A percentile compares a stretch with the other conserved stretches of the same genome.
These are phyloP conservation scores for Gossypium bickii DNA, from an alignment of 345 rosid species.

Conservation along the genomic window DNA sequence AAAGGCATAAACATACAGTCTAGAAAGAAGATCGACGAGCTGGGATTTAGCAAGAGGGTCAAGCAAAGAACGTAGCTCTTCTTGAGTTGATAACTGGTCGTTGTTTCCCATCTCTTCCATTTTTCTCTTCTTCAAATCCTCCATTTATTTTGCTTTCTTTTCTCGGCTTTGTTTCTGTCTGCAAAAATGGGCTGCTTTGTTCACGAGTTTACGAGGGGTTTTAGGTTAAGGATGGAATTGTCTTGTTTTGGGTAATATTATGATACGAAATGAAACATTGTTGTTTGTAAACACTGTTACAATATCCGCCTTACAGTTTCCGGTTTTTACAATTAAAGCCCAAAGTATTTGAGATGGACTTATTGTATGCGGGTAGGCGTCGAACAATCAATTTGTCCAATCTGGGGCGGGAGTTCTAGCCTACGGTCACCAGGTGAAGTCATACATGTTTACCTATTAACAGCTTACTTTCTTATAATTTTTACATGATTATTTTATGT, in stretches of 20 bases:
- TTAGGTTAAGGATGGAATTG: not conserved
- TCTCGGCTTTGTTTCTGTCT: not conserved
- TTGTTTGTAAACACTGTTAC: too few relatives aligned
- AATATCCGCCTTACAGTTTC: too few relatives aligned
- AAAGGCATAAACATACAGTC: constrained; percentile 32
- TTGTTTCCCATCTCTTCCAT: constrained; percentile 38
- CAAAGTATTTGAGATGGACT: too few relatives aligned
- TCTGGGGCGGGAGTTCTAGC: too few relatives aligned
- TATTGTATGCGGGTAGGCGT: too few relatives aligned
- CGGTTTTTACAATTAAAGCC: too few relatives aligned
- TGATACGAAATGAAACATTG: not conserved
- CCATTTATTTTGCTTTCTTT: constrained; percentile 1
- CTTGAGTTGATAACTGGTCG: constrained; percentile 31
- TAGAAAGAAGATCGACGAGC: constrained; percentile 64
- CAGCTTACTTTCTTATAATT: too few relatives aligned
- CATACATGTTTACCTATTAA: too few relatives aligned
- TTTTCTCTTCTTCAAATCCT: constrained; percentile 37
- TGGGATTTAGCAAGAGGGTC: constrained; percentile 62
- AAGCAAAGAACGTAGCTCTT: constrained; percentile 48
- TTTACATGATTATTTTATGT: too few relatives aligned
- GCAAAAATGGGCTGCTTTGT: not conserved
- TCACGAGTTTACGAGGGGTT: not conserved
- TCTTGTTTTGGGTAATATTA: not conserved
- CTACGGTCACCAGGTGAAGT: too few relatives aligned
- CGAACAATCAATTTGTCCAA: too few relatives aligned